Evolutionary conservation across 441 rosid genomes (phyloP).

Genomic region (Brassica hybrid): DNA sequence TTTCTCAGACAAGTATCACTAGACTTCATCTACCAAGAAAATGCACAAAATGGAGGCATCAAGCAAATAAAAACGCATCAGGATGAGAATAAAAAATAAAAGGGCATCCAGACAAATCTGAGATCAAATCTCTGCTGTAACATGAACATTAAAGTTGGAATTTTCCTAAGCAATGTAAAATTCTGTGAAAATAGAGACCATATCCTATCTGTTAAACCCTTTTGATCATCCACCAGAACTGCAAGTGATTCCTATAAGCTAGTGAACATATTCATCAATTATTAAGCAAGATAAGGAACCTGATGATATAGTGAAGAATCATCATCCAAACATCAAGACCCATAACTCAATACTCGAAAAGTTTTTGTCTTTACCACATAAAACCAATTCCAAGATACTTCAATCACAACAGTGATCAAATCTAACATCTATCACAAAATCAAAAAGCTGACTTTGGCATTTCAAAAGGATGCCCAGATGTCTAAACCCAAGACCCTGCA

Average conservation of each 20-base stretch:
- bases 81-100: too few species aligned
- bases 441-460: background rate
- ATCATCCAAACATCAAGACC: slow-evolving; percentile 27
- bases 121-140: too few species aligned
- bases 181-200: background rate
- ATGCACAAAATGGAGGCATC: too few species aligned
- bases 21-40: too few species aligned
- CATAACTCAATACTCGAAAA: background rate
- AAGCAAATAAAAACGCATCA: too few species aligned
- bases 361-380: background rate
- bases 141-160: too few species aligned
- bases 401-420: background rate
- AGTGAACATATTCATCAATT: background rate
- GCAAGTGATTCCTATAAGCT: slow-evolving; percentile 19
- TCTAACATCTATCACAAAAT: background rate
- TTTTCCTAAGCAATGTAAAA: too few species aligned
- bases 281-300: background rate
- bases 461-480: slow-evolving; percentile 39
- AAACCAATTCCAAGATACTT: slow-evolving; percentile 10
- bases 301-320: slow-evolving; percentile 1
- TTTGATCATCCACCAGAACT: slow-evolving; percentile 27
- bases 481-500: slow-evolving; percentile 30
- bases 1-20: too few species aligned
- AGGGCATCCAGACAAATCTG: too few species aligned
- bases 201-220: background rate